phyloP scores from a whole-genome alignment of 345 rosid species.

The Pugionium dolabratum region DNA sequence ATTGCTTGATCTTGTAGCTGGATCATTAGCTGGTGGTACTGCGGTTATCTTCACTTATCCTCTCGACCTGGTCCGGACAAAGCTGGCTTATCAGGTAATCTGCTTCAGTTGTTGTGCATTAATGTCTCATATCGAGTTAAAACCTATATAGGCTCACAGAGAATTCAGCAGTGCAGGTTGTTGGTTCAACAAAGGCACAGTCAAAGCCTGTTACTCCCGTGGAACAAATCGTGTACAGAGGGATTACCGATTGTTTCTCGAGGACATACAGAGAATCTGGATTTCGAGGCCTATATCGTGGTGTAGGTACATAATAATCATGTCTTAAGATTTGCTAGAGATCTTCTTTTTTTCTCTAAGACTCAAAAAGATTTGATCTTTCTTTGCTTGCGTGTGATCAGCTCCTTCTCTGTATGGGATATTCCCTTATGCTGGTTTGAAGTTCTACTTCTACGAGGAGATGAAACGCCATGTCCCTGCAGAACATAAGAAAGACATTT shows the following conservation, averaged over 20 bases:
- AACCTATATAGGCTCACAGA: constrained; percentile 22
- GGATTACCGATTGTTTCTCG: constrained; percentile 83
- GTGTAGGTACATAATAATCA: constrained; percentile 63
- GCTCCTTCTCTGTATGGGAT: constrained; percentile 95
- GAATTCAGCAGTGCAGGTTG: constrained; percentile 56
- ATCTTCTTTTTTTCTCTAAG: constrained; percentile 12
- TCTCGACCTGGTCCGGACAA: constrained; percentile 83
- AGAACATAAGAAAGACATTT: constrained; percentile 69
- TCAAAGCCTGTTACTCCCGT: constrained; percentile 40
- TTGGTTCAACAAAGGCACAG: constrained; percentile 52
- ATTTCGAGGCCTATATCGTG: constrained; percentile 81
- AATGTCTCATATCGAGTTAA: not conserved
- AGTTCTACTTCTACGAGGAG: constrained; percentile 94
- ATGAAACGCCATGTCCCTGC: constrained; percentile 86
- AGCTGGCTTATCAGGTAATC: constrained; percentile 87
- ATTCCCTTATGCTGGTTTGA: constrained; percentile 96
- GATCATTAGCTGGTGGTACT: constrained; percentile 91
- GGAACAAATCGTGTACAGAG: constrained; percentile 58
- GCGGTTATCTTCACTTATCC: constrained; percentile 93
- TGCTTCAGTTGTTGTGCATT: constrained; percentile 11
- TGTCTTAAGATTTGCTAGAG: constrained; percentile 14
- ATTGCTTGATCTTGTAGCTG: constrained; percentile 86
- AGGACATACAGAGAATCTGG: constrained; percentile 75
- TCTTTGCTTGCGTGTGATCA: constrained; percentile 35
- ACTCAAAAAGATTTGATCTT: constrained; percentile 13